Evolutionary conservation across 306 rosid genomes (phyloP), one percentile per base, ranked within the genome.

Genomic region (Trifolium subterraneum): DNA sequence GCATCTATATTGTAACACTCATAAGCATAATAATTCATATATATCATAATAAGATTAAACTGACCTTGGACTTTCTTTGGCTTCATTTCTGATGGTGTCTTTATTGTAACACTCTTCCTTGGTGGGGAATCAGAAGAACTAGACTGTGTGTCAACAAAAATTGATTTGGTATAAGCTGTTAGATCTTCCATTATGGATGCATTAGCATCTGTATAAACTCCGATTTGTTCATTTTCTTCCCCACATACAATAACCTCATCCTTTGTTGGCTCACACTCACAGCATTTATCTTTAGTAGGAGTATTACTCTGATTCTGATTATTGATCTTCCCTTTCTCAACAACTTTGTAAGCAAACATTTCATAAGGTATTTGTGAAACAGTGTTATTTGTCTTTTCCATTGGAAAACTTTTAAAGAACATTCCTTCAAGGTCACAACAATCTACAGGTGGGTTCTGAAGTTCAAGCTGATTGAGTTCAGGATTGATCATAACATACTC

Each of bases 321-420:
- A 12, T 22, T 67, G 10, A 73, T 78, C 87, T 85, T 92, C 76
- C 82, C 93, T 82, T 72, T 92, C 88, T 90, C 98, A 0, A 66
- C 67, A 33, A 92, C 86, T 72, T 76, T 83, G 50, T 88, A 86
- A 60, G 90, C 88, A 83, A 90, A 95, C 97, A 95, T 90, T 75
- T 92, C 90, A 73, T 81, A 90, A 10, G 99, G 99, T 67, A 95
- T 86, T 48, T 85, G 88, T 2, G 92, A 86, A 19, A 88, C 77
- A 0, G 74, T 22, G 44, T 67, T 65, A 41, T 68, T 64, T 6
- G 48, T 9, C 78, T 52, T 84, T 22, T 86, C 86, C 10, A 51
- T 50, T 7, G 78, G 78, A 7, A 83, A 66, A 10, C 71, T 80
- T 82, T 86, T 88, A n/a, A 81, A 71, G 75, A 95, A 88, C 58